Evolutionary conservation across 2,329 filamentous ascomycete genomes (phyloP), one percentile per base, ranked within the genome.

Genomic region (Botrytis tulipae): DNA sequence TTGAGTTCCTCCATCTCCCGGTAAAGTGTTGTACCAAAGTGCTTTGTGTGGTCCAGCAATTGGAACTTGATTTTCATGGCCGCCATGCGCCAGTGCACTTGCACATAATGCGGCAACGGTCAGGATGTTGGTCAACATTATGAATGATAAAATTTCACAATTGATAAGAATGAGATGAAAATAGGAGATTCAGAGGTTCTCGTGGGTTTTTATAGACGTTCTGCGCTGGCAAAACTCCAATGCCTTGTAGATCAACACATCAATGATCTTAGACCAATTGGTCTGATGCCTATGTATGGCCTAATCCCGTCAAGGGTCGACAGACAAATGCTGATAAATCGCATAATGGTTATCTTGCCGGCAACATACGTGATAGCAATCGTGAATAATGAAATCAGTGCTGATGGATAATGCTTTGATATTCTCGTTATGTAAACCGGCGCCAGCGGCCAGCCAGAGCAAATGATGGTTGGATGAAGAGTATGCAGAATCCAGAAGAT

Each of bases 81-180:
- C 54, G 92, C 94, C 72, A 91, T 98, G 88, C 95, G 94, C 88
- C 93, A 98, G 84, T 92, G 97, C 81, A 97, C 93, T 80, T 65
- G 76, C 72, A 68, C 76, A 78, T 73, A 80, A 70, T 42, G 74
- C 63, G 63, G 76, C 78, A 61, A 77, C 72, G 46, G 76, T 71
- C 61, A 80, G 63, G 73, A 79, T 68, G 35, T 78, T 76, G 29
- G 76, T 68, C 42, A 80, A 75, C 80, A 81, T 81, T 70, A 72
- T 78, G 73, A 51, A 37, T 54, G 40, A 29, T 22, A 46, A 20
- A 54, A 48, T 9, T n/a, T 37, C n/a, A 70, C 51, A 71, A 42
- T 44, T 57, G 63, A 61, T 54, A 35, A 70, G 62, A 60, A 65
- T 48, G 25, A 42, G 29, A n/a, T 44, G 48, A 37, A 59, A 29